Evolutionary conservation across 129 eudicot genomes (phyloP), one percentile per base, ranked within the genome.

Genomic region (Deinandra increscens): DNA sequence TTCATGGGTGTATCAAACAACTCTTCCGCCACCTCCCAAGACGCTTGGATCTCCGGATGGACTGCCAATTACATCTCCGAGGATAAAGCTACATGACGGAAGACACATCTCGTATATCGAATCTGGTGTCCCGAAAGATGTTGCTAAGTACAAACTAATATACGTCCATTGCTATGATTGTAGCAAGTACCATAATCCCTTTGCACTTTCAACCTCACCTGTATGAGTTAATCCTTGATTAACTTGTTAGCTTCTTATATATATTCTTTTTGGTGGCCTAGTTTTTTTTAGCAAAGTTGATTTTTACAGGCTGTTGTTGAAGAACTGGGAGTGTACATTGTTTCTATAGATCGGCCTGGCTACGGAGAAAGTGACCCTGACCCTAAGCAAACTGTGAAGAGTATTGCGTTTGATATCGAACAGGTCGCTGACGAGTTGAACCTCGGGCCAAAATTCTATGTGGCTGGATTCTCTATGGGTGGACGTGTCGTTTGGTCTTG

Each of bases 311-410:
- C 78, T 15, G 55, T 75, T 15, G 63, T 84, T 53, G 79, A 85
- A 66, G 76, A 75, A 22, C 60, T 82, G 39, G 91, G 91, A 42
- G 68, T 83, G 10, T 83, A 87, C 72, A 54, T 87, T 67, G 84
- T 91, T 44, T 62, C 88, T 26, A 71, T 83, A 66, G 97, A 91
- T 26, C 81, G 91, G 44, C 88, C 97, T 39, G 95, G 97, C 18
- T 90, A 90, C 83, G 91, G 95, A 51, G 89, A 90, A 64, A 90
- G 97, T 38, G 89, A 90, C 36, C 95, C 95, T 13, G 72, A 87
- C 53, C 91, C 95, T 26, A 74, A 75, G 6, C 73, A 67, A 64
- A 84, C 91, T 4, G 26, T 67, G 7, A 85, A 85, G 71, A 90
- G 90, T 65, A 48, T 69, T 13, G 81, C 88, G 0, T 62, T 66